Evolutionary conservation across 495 filamentous ascomycete genomes (phyloP), one percentile per base, ranked within the genome.

Genomic region (Bacidia rubella): DNA sequence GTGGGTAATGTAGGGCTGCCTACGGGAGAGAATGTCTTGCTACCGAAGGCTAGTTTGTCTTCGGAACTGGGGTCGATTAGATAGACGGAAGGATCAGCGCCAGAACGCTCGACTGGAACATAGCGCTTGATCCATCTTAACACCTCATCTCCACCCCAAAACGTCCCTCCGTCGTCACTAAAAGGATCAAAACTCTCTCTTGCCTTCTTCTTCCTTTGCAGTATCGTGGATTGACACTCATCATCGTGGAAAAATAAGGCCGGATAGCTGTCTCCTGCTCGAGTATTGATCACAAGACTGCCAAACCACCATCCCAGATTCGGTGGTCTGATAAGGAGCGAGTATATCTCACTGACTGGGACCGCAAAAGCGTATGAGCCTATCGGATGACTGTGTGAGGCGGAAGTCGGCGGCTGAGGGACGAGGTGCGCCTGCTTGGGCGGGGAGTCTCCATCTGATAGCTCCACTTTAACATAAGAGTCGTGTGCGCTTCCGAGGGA

Each of bases 251-350:
- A 98, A 67, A 98, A 98, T 3, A 98, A 71, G 10, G 93, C 87
- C 0, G 92, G 92, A 60, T 96, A 96, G 62, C 81, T 85, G 64
- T 96, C 87, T 2, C 93, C 92, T 2, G 82, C 82, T 4, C 86
- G 73, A 0, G 86, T 87, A 59, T 97, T 97, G 66, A 97, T 87
- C 38, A 98, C 84, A 2, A 97, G 59, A 59, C 86, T 93, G 39
- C 92, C 92, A 66, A 88, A 96, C 92, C 93, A 97, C 92, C 92
- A 98, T 21, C 92, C 92, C 17, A 95, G 64, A 65, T 86, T 95
- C 17, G 92, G 92, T 5, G 93, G 92, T 7, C 92, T 80, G 20
- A 98, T 83, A 9, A 95, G 77, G 11, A 97, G 68, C 29, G 84
- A 90, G 66, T 90, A 98, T 56, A 98, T 84, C 53, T 92, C 82